phyloP scores from a whole-genome alignment of 2,329 filamentous ascomycete genomes.

The Fusarium robinianum region DNA sequence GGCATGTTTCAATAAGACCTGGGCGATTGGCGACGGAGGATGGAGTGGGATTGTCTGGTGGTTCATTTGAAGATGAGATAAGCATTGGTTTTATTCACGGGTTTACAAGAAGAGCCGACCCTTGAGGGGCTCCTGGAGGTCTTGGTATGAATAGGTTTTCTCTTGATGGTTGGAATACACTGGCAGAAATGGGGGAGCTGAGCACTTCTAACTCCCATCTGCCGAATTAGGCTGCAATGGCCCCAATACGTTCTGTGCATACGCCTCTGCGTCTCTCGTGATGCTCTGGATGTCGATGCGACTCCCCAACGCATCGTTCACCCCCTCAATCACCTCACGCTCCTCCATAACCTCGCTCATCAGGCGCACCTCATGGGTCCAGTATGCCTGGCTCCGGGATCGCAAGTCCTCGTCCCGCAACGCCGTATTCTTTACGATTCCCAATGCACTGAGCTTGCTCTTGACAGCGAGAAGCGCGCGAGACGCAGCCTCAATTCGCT shows the following conservation, averaged over 20 bases:
- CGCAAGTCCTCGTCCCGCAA: constrained; percentile 74
- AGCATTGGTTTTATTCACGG: constrained; percentile 23
- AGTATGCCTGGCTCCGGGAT: constrained; percentile 70
- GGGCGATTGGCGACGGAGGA: constrained; percentile 3
- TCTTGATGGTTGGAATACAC: constrained; percentile 32
- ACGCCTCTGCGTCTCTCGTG: constrained; percentile 65
- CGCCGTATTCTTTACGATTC: constrained; percentile 79
- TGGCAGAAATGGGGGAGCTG: constrained; percentile 12
- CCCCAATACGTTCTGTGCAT: constrained; percentile 53
- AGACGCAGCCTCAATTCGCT: constrained; percentile 66
- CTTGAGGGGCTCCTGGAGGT: constrained; percentile 28
- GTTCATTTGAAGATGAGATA: constrained; percentile 19
- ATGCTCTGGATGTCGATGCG: constrained; percentile 67
- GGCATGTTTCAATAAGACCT: constrained; percentile 15
- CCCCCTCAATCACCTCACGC: constrained; percentile 71
- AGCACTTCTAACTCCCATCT: constrained; percentile 24
- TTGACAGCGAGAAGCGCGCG: constrained; percentile 62
- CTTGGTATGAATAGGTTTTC: constrained; percentile 36
- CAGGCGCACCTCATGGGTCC: constrained; percentile 74
- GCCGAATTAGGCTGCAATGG: constrained; percentile 34
- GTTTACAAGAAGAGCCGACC: constrained; percentile 14
- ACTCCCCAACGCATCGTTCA: constrained; percentile 68
- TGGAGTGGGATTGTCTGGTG: too few relatives aligned
- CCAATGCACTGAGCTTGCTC: constrained; percentile 71
- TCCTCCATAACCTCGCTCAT: constrained; percentile 81